A percentile compares a stretch with the other conserved stretches of the same genome.
Conservation (phyloP, 352 stramenopile species). For the Plasmopara viticola region DNA sequence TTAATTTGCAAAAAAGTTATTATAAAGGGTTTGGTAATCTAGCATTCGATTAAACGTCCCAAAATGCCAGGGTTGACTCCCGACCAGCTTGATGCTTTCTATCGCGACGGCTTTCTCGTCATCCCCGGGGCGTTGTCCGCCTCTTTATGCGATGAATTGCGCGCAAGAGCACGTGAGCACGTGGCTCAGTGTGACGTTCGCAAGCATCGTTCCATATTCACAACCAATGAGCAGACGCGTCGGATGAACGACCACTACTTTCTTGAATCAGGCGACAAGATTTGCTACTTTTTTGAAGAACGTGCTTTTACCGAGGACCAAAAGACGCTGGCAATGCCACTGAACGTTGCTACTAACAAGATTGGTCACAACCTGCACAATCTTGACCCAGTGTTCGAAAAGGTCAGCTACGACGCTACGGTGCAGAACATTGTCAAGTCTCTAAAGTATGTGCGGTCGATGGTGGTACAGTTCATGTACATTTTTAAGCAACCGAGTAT, state of each 20-base stretch:
- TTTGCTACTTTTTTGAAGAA: constrained; percentile 94
- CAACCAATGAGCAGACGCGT: constrained; percentile 73
- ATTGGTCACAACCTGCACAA: constrained; percentile 94
- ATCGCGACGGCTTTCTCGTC: constrained; percentile 63
- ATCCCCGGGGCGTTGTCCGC: constrained; percentile 35
- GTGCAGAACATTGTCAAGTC: constrained; percentile 72
- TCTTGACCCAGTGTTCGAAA: constrained; percentile 75
- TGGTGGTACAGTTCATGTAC: constrained; percentile 95
- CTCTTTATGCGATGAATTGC: constrained; percentile 48
- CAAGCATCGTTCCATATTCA: constrained; percentile 74
- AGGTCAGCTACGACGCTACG: constrained; percentile 74
- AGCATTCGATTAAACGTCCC: neutral
- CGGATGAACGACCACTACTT: constrained; percentile 91
- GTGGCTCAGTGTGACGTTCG: constrained; percentile 56
- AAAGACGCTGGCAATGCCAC: constrained; percentile 63
- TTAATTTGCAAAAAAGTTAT: too few species aligned
- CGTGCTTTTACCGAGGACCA: constrained; percentile 52
- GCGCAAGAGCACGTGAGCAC: constrained; percentile 41
- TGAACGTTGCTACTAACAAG: constrained; percentile 90
- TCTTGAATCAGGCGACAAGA: constrained; percentile 85
- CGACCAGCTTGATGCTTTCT: constrained; percentile 55
- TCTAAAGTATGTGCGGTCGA: constrained; percentile 83
- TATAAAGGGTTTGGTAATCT: neutral
- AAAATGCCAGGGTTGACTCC: constrained; percentile 35
- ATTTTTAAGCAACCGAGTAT: constrained; percentile 95